Percentiles rank a stretch among this genome's conserved stretches.
These are phyloP conservation scores for Gaeumannomyces sp. DNA, from an alignment of 2,329 filamentous ascomycete species.

Conservation along the genomic window DNA sequence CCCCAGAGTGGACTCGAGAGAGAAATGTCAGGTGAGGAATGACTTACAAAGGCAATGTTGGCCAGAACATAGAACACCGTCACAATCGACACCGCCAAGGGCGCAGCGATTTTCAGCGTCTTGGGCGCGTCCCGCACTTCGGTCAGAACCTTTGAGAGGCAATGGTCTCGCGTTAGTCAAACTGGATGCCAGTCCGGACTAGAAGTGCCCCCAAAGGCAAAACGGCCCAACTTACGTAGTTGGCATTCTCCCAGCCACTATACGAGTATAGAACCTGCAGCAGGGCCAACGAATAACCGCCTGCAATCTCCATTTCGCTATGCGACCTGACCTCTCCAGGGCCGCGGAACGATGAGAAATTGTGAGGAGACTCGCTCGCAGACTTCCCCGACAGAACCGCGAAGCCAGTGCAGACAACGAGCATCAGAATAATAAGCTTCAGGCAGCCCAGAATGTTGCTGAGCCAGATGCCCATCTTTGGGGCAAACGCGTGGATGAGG, in stretches of 20 bases:
- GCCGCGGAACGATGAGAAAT: slow-evolving; percentile 22
- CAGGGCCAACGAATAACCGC: slow-evolving; percentile 25
- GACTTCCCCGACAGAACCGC: slow-evolving; percentile 23
- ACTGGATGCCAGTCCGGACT: no score
- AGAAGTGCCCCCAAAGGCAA: neutral
- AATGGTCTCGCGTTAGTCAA: neutral
- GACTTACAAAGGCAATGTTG: slow-evolving; percentile 29
- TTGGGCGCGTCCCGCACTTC: slow-evolving; percentile 26
- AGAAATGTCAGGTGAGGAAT: neutral
- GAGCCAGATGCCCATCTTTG: slow-evolving; percentile 26
- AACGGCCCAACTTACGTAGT: slow-evolving; percentile 21
- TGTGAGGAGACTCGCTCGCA: slow-evolving; percentile 15
- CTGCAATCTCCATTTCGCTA: slow-evolving; percentile 14
- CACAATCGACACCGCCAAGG: slow-evolving; percentile 25
- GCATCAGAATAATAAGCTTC: slow-evolving; percentile 27
- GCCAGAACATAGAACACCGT: slow-evolving; percentile 31
- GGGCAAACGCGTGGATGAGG: slow-evolving; percentile 29
- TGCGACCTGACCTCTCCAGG: slow-evolving; percentile 11
- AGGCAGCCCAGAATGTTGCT: slow-evolving; percentile 30
- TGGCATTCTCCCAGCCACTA: slow-evolving; percentile 34
- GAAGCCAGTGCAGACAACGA: slow-evolving; percentile 26
- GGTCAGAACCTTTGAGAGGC: slow-evolving; percentile 21
- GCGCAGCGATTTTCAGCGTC: slow-evolving; percentile 27
- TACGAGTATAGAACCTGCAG: slow-evolving; percentile 31
- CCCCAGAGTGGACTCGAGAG: no score